Conservation (phyloP, 176 grass and related monocot genomes). For the Thinopyrum elongatum region DNA sequence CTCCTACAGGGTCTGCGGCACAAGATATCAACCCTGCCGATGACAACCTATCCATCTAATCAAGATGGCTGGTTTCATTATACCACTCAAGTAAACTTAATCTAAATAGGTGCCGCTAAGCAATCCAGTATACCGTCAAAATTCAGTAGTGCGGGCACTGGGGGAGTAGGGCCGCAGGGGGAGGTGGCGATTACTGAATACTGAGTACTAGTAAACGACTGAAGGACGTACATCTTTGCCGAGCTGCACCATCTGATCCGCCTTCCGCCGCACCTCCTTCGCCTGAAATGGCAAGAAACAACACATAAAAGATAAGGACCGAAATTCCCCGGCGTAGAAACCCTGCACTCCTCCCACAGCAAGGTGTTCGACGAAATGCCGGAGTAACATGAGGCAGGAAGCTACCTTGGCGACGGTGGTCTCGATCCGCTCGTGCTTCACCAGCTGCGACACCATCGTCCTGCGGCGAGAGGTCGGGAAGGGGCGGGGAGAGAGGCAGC, state of each 20-base stretch:
- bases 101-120: background rate
- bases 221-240: constrained; percentile 64
- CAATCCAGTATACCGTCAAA: background rate
- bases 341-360: background rate
- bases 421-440: constrained; percentile 97
- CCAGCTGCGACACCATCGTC: constrained; percentile 96
- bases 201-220: background rate
- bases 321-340: background rate
- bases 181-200: background rate
- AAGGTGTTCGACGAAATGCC: background rate
- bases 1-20: background rate
- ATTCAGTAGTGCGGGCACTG: background rate
- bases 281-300: constrained; percentile 48
- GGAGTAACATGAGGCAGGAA: background rate
- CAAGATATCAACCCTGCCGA: background rate
- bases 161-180: background rate
- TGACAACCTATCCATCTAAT: too few species aligned
- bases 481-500: background rate
- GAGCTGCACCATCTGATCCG: constrained; percentile 97
- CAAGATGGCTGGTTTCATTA: background rate
- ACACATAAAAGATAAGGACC: background rate
- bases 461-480: constrained; percentile 21
- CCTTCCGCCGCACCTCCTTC: constrained; percentile 80
- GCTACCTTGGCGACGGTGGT: constrained; percentile 73
- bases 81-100: background rate